phyloP scores from a whole-genome alignment of 805 yeast genomes.

The Saturnispora halmiae region DNA sequence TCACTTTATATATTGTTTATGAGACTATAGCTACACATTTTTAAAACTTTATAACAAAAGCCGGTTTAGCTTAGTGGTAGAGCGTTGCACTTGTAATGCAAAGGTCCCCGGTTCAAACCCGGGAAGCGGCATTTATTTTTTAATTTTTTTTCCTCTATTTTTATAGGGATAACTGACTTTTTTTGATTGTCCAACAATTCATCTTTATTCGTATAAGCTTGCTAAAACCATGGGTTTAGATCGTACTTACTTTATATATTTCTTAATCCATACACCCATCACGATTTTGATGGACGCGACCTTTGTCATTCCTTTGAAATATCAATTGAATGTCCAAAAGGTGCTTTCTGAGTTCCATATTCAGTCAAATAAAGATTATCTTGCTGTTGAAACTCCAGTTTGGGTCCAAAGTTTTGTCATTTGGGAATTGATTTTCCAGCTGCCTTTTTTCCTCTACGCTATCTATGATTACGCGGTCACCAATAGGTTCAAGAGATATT shows the following conservation, averaged over 20 bases:
- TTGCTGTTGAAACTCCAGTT: constrained; percentile 38
- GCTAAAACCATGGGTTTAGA: constrained; percentile 16
- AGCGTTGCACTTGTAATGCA: constrained; percentile 99
- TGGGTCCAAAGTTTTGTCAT: constrained; percentile 72
- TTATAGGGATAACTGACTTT: too few relatives aligned
- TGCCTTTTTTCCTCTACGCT: constrained; percentile 63
- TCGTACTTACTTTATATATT: constrained; percentile 22
- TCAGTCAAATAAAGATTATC: constrained; percentile 57
- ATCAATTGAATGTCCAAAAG: constrained; percentile 40
- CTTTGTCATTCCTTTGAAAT: constrained; percentile 50
- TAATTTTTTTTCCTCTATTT: constrained; percentile 2
- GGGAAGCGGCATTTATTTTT: constrained; percentile 58
- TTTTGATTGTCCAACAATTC: too few relatives aligned
- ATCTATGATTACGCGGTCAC: constrained; percentile 24
- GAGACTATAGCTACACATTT: too few relatives aligned
- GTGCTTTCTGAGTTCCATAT: constrained; percentile 51
- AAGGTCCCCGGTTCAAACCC: constrained; percentile 93
- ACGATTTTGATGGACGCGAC: constrained; percentile 69
- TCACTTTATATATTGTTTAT: too few relatives aligned
- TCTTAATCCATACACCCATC: constrained; percentile 61
- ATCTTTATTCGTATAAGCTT: too few relatives aligned
- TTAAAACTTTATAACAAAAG: too few relatives aligned
- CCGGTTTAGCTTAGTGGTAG: constrained; percentile 99
- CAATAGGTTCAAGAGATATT: constrained; percentile 15
- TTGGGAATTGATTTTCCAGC: constrained; percentile 65